Evolutionary conservation across 768 basidiomycete species (phyloP).

Genomic region (Steccherinum ochraceum): DNA sequence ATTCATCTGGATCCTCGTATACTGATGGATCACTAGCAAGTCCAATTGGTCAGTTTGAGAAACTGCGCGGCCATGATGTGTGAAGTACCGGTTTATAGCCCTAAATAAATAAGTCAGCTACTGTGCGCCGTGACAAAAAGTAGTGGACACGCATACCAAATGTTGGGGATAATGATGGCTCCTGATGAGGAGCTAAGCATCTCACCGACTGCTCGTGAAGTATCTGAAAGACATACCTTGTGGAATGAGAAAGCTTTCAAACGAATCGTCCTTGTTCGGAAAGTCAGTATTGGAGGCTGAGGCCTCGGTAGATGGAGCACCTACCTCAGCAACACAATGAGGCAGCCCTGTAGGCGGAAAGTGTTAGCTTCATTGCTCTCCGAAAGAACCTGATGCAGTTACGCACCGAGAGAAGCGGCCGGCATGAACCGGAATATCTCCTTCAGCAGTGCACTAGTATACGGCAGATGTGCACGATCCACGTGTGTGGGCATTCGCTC

Average conservation of each 20-base stretch:
- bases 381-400: background rate
- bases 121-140: background rate
- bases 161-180: conserved; percentile 44
- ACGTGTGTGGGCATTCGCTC: conserved; percentile 51
- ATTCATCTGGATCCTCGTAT: conserved; percentile 9
- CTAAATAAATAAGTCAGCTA: conserved; percentile 5
- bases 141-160: conserved; percentile 33
- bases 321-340: background rate
- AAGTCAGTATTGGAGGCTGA: conserved; percentile 49
- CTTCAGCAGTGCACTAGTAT: conserved; percentile 44
- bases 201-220: background rate
- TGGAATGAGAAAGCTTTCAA: conserved; percentile 50
- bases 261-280: conserved; percentile 48
- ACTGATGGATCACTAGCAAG: conserved; percentile 11
- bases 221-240: conserved; percentile 46
- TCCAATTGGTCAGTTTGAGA: too few relatives aligned
- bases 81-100: conserved; percentile 18
- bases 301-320: conserved; percentile 4
- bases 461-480: conserved; percentile 49
- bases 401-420: conserved; percentile 44
- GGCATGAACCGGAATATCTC: conserved; percentile 49
- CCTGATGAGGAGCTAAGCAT: background rate
- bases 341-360: background rate
- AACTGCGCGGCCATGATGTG: too few relatives aligned
- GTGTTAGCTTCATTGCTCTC: background rate